Percentiles rank a stretch among this genome's conserved stretches.
These are phyloP conservation scores for Daldinia grandis DNA, from an alignment of 495 filamentous ascomycete species.

Conservation along the genomic window DNA sequence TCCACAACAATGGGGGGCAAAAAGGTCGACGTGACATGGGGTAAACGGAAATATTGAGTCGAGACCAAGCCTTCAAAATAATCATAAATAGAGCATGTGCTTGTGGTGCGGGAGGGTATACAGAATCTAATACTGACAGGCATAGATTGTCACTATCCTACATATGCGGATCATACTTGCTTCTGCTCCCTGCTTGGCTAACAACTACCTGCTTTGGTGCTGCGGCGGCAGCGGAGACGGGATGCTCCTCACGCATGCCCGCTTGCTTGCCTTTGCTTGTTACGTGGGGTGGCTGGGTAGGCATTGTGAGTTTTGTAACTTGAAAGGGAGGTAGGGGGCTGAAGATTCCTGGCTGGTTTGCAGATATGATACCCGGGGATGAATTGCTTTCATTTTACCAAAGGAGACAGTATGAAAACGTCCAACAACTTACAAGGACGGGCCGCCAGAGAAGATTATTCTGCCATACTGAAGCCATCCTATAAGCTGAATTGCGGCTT, in stretches of 20 bases:
- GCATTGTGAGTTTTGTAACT: conserved; percentile 19
- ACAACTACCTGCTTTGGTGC: conserved; percentile 36
- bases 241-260: conserved; percentile 32
- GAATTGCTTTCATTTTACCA: conserved; percentile 27
- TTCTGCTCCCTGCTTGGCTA: conserved; percentile 46
- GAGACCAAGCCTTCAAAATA: conserved; percentile 34
- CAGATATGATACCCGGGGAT: conserved; percentile 16
- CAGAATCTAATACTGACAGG: conserved; percentile 21
- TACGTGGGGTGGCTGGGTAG: conserved; percentile 35
- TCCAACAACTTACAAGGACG: background rate
- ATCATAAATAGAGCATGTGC: conserved; percentile 29
- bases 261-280: conserved; percentile 35
- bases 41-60: conserved; percentile 38
- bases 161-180: conserved; percentile 53
- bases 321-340: conserved; percentile 18
- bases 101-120: conserved; percentile 25
- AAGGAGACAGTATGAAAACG: conserved; percentile 14
- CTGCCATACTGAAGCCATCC: background rate
- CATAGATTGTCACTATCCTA: conserved; percentile 43
- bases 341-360: conserved; percentile 25
- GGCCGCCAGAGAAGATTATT: conserved; percentile 11
- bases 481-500: conserved; percentile 15
- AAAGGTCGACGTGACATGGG: conserved; percentile 32
- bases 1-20: conserved; percentile 37
- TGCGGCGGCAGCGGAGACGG: conserved; percentile 31